phyloP scores from a whole-genome alignment of 2,329 filamentous ascomycete genomes.

The Colletotrichum magnum region DNA sequence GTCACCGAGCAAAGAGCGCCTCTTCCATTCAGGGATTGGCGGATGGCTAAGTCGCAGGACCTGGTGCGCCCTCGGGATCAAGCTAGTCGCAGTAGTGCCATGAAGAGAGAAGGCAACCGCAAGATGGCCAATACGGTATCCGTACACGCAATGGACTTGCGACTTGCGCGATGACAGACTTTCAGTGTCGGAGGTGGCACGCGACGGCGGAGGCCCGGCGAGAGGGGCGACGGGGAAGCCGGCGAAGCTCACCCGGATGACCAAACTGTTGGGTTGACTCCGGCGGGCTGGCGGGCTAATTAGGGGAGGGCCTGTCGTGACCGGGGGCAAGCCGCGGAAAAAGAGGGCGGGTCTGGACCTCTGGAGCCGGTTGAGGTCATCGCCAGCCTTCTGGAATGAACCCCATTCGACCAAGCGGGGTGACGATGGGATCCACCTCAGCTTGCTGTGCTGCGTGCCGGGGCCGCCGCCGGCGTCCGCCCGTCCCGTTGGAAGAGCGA shows the following conservation, averaged over 20 bases:
- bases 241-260: slow-evolving; percentile 17
- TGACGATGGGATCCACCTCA: slow-evolving; percentile 6
- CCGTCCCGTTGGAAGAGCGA: slow-evolving; percentile 19
- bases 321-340: slow-evolving; percentile 16
- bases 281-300: slow-evolving; percentile 12
- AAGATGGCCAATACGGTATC: neutral
- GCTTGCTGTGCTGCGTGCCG: slow-evolving; percentile 5
- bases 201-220: slow-evolving; percentile 3
- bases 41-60: neutral
- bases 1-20: slow-evolving; percentile 12
- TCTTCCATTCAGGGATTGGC: neutral
- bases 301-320: neutral
- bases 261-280: slow-evolving; percentile 31
- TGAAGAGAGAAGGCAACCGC: slow-evolving; percentile 1
- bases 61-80: neutral
- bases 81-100: neutral
- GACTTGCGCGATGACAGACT: slow-evolving; percentile 5
- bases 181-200: slow-evolving; percentile 9
- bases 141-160: neutral
- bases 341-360: slow-evolving; percentile 22
- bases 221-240: slow-evolving; percentile 31
- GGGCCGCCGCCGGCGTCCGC: slow-evolving; percentile 10
- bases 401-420: slow-evolving; percentile 29
- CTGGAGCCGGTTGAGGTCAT: slow-evolving; percentile 30
- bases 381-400: slow-evolving; percentile 26